Conservation (phyloP, 805 yeast species). For the Candida ovalis region DNA sequence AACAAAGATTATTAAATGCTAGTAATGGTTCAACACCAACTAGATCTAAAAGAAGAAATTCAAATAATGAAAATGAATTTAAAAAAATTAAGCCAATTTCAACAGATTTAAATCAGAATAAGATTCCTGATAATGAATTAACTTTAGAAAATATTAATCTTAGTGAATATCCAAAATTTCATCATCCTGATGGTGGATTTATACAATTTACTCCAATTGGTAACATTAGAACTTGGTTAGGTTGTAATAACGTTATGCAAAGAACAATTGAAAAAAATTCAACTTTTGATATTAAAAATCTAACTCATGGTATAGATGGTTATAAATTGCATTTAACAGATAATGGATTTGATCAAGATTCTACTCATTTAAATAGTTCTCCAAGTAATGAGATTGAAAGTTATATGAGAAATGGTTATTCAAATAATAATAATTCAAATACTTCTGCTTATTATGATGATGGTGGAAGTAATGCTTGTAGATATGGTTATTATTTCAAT, state of each 20-base stretch:
- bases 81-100: constrained; percentile 29
- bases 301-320: constrained; percentile 35
- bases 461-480: constrained; percentile 13
- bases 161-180: constrained; percentile 52
- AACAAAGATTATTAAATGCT: constrained; percentile 12
- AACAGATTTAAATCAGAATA: not conserved
- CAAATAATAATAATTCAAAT: not conserved
- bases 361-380: constrained; percentile 18
- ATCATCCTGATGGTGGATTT: constrained; percentile 60
- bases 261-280: constrained; percentile 46
- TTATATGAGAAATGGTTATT: constrained; percentile 30
- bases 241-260: constrained; percentile 41
- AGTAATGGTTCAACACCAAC: constrained; percentile 18
- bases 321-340: constrained; percentile 30
- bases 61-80: constrained; percentile 29
- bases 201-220: constrained; percentile 64
- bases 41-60: constrained; percentile 34
- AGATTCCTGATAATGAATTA: constrained; percentile 10
- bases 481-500: constrained; percentile 13
- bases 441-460: constrained; percentile 15
- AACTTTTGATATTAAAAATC: constrained; percentile 30
- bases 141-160: constrained; percentile 28
- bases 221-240: constrained; percentile 42
- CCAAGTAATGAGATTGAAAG: constrained; percentile 33
- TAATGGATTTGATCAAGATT: constrained; percentile 10